A percentile compares a stretch with the other conserved stretches of the same genome.
These are phyloP conservation scores for Ophiostoma sp. DNA, from an alignment of 2,329 filamentous ascomycete genomes.

Conservation along the genomic window DNA sequence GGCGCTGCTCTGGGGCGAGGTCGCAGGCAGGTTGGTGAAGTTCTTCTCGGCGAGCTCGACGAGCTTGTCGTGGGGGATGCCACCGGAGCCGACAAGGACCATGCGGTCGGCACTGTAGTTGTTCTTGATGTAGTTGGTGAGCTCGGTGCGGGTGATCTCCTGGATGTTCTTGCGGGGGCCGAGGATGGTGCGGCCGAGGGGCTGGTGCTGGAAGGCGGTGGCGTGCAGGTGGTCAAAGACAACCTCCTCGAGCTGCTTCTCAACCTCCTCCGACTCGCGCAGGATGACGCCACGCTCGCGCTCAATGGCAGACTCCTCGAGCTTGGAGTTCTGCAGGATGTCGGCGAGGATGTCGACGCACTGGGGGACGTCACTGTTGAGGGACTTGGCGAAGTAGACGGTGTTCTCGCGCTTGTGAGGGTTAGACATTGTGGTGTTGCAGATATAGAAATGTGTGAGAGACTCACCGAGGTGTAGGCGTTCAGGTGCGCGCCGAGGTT, in stretches of 20 bases:
- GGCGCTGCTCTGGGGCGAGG: constrained; percentile 68
- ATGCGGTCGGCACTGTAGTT: constrained; percentile 99
- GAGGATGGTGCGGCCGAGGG: constrained; percentile 93
- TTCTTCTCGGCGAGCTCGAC: constrained; percentile 96
- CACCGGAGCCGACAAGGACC: constrained; percentile 94
- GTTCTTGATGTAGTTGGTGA: constrained; percentile 95
- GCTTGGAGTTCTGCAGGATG: constrained; percentile 98
- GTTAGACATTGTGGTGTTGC: constrained; percentile 1
- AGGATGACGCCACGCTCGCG: constrained; percentile 98
- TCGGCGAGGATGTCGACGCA: constrained; percentile 98
- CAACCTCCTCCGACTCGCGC: constrained; percentile 97
- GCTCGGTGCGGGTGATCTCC: constrained; percentile 86
- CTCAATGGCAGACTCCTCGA: constrained; percentile 88
- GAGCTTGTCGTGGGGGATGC: constrained; percentile 86
- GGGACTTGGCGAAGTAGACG: constrained; percentile 98
- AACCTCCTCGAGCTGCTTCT: constrained; percentile 99
- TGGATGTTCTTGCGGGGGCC: constrained; percentile 98
- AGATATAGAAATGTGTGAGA: background rate
- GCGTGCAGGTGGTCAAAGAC: constrained; percentile 99
- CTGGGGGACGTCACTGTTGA: constrained; percentile 95
- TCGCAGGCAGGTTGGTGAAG: constrained; percentile 73
- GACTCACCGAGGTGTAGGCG: constrained; percentile 88
- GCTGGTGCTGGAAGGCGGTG: constrained; percentile 94
- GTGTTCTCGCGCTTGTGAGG: constrained; percentile 86
- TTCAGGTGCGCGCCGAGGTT: constrained; percentile 99